Conservation (phyloP, 2,329 filamentous ascomycete species). For the Xylaria multiplex region DNA sequence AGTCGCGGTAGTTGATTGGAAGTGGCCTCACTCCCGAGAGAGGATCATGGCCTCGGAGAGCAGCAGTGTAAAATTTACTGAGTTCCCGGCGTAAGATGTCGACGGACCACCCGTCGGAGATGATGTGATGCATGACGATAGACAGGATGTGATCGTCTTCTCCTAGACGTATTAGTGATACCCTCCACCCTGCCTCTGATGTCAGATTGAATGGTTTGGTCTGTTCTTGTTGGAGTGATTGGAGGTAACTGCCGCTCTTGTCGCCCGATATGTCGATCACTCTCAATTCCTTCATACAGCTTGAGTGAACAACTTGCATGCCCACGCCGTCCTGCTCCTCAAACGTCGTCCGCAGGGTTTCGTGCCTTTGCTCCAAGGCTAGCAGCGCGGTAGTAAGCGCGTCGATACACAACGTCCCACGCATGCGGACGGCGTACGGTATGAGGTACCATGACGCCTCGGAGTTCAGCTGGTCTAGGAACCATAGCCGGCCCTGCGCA, state of each 20-base stretch:
- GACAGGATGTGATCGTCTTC: constrained; percentile 27
- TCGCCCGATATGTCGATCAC: constrained; percentile 14
- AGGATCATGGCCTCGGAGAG: constrained; percentile 26
- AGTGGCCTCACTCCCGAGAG: constrained; percentile 20
- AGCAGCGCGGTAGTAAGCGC: constrained; percentile 20
- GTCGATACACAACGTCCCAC: constrained; percentile 18
- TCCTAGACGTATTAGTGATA: constrained; percentile 23
- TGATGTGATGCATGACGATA: constrained; percentile 33
- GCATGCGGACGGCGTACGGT: constrained; percentile 20
- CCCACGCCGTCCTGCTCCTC: constrained; percentile 23
- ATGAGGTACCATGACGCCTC: constrained; percentile 24
- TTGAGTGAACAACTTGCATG: constrained; percentile 25
- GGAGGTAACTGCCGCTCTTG: constrained; percentile 12
- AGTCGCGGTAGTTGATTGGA: constrained; percentile 29
- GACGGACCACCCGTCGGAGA: constrained; percentile 31
- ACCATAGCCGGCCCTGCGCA: constrained; percentile 29
- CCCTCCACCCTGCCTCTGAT: constrained; percentile 27
- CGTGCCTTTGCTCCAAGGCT: constrained; percentile 25
- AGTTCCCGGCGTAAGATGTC: constrained; percentile 25
- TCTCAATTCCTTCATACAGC: constrained; percentile 12
- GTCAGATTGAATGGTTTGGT: constrained; percentile 28
- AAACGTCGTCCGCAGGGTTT: constrained; percentile 29
- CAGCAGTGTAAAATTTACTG: constrained; percentile 25
- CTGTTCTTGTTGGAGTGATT: constrained; percentile 25
- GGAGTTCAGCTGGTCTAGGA: constrained; percentile 23